Base-by-base conservation (phyloP, 2,329 filamentous ascomycete genomes). In the Xylariaceae sp. region DNA sequence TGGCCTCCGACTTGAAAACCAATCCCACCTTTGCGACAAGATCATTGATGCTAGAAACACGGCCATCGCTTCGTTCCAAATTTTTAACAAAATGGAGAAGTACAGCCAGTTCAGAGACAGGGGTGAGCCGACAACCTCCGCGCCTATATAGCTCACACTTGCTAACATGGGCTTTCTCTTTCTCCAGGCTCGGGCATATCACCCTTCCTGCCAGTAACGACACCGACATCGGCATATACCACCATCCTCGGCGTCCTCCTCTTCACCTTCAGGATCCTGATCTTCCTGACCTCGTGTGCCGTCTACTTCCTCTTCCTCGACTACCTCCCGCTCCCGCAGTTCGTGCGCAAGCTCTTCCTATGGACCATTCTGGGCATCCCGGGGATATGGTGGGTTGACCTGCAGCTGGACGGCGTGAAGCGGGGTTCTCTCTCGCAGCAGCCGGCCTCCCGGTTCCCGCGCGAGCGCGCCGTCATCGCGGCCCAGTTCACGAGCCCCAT, bases 381-480 rank as follows among this genome's bases (percentile, higher is more conserved):
- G 0, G 90, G 92, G 18, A 86, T 98, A 41, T 97, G 89, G 88
- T 97, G 90, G 90, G 83, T 96, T 40, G 92, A 98, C 64, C 70
- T 98, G n/a, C 90, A 96, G 63, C 87, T 98, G 50, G 92, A 98
- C 61, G 90, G 90, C 42, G 92, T 98, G 38, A 89, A 87, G 65
- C 86, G 88, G 66, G 92, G 92, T 67, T 89, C 84, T 17, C 71
- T 94, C 21, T 81, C 84, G 32, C 81, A 83, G 55, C 81, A 88
- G 53, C 81, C 84, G 27, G 68, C 73, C 40, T 71, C 81, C 43
- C 79, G 87, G 28, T 78, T 97, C 13, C 92, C 92, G 1, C 78
- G 83, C 40, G 78, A 83, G 4, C 80, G 85, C 32, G 85, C 83
- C 40, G 73, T 98, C 52, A 92, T 98, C 54, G 89, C 88, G 34